Conservation (phyloP, 2,329 filamentous ascomycete genomes). For the Curvularia spicifera region DNA sequence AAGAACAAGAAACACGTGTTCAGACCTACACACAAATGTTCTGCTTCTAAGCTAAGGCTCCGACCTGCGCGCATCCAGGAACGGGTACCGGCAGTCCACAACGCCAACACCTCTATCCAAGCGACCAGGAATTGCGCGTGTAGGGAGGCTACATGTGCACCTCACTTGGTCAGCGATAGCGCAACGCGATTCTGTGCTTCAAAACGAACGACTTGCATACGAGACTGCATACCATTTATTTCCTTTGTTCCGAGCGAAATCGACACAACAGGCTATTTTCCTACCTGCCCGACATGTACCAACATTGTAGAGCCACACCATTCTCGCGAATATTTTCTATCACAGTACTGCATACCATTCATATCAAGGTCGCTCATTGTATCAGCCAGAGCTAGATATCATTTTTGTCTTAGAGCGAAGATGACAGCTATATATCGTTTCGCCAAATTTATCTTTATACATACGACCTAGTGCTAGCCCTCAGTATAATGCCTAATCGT, state of each 20-base stretch:
- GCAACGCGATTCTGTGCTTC: neutral
- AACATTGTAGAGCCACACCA: neutral
- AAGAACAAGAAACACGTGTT: neutral
- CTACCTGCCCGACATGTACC: neutral
- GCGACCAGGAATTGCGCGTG: slow-evolving; percentile 3
- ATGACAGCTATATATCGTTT: neutral
- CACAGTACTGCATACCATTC: neutral
- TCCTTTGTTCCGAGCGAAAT: slow-evolving; percentile 1
- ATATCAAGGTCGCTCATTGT: neutral
- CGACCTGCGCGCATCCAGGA: neutral
- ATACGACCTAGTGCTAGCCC: no score
- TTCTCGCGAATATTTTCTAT: slow-evolving; percentile 5
- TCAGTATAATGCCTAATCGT: neutral
- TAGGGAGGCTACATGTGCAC: neutral
- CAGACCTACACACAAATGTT: neutral
- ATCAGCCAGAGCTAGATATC: neutral
- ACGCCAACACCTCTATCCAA: slow-evolving; percentile 5
- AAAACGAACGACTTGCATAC: neutral
- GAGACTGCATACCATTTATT: neutral
- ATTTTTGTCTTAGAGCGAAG: neutral
- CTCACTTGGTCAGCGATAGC: neutral
- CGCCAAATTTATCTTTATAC: neutral
- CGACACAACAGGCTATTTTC: neutral
- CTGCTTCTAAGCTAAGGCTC: neutral
- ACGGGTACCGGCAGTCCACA: neutral